Conservation (phyloP, 176 grass and related monocot genomes). For the Aegilops tauschii region DNA sequence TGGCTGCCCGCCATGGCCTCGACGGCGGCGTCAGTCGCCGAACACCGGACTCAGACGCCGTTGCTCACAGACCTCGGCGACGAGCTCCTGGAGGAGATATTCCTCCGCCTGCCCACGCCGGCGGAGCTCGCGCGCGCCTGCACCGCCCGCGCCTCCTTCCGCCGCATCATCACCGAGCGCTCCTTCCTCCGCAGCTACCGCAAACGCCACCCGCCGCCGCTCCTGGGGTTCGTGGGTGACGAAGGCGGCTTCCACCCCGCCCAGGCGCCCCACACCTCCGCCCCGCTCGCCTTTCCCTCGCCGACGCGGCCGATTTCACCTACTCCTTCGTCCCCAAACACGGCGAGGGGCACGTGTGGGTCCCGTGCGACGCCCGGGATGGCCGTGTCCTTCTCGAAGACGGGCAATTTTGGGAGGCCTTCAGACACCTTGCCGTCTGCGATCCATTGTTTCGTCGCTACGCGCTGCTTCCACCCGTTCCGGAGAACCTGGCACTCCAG, state of each 20-base stretch:
- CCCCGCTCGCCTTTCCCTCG: neutral
- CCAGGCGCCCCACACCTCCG: neutral
- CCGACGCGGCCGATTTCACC: neutral
- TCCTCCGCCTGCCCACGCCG: neutral
- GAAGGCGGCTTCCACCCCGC: neutral
- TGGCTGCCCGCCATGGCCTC: no score
- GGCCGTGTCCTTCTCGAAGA: neutral
- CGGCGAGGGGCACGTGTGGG: no score
- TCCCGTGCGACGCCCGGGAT: neutral
- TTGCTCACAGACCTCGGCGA: neutral
- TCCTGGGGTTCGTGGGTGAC: neutral
- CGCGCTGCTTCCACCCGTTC: neutral
- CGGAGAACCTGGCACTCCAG: neutral
- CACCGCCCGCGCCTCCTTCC: neutral
- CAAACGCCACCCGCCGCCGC: neutral
- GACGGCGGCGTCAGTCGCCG: no score
- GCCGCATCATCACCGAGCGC: neutral
- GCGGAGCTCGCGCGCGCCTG: neutral
- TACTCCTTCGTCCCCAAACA: neutral
- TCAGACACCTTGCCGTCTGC: neutral
- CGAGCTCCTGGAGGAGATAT: neutral
- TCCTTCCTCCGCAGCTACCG: constrained; percentile 1
- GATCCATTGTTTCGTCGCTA: neutral
- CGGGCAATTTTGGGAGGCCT: neutral
- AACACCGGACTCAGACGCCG: no score